These are phyloP conservation scores for Odonthalia washingtoniensis DNA, from an alignment of 31 red algal genomes.

Conservation along the genomic window DNA sequence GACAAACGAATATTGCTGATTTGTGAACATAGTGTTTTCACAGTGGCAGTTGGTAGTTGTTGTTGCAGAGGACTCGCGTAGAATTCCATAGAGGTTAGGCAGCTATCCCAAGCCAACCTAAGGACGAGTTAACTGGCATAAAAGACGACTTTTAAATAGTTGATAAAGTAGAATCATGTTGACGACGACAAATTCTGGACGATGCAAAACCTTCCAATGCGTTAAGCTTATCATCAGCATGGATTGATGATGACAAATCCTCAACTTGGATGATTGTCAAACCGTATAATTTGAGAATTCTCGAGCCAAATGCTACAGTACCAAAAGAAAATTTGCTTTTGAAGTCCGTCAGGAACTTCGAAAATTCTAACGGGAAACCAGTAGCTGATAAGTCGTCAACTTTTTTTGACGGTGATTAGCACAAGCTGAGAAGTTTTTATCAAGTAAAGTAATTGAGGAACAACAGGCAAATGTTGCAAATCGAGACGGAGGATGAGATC, in stretches of 20 bases:
- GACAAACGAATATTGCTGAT: no score
- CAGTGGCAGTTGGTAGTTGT: no score
- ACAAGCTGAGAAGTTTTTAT: neutral
- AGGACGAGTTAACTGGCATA: no score
- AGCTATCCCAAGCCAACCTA: no score
- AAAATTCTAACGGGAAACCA: neutral
- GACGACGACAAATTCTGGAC: no score
- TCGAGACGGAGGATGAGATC: neutral
- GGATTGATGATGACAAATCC: neutral
- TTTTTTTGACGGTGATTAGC: conserved; percentile 2
- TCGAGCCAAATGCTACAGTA: neutral
- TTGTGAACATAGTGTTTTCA: no score
- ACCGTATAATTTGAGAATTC: conserved; percentile 18
- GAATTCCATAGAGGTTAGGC: no score
- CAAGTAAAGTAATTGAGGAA: conserved; percentile 29
- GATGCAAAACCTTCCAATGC: no score
- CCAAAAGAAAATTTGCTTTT: neutral
- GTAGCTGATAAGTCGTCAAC: conserved; percentile 13
- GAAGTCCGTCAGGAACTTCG: neutral
- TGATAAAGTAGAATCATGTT: no score
- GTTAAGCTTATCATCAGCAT: no score
- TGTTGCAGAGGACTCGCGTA: no score
- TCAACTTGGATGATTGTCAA: neutral
- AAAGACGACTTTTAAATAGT: no score
- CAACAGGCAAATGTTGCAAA: neutral